These are phyloP conservation scores for Crithidia brevicula DNA, from an alignment of 208 protist species.

Conservation along the genomic window DNA sequence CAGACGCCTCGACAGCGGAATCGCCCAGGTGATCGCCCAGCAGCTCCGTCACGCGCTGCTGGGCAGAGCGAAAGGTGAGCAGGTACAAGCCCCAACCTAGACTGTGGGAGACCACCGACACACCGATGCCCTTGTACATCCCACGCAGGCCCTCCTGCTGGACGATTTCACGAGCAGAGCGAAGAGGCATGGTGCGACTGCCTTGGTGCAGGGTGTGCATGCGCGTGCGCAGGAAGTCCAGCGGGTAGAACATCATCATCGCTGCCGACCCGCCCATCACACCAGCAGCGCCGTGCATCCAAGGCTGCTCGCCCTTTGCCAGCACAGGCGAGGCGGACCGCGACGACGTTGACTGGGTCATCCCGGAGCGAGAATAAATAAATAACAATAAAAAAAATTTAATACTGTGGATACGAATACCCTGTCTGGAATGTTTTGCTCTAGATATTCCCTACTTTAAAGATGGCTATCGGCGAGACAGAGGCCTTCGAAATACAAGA, in stretches of 20 bases:
- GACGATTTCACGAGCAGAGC: slow-evolving; percentile 57
- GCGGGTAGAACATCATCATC: slow-evolving; percentile 83
- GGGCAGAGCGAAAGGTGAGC: slow-evolving; percentile 65
- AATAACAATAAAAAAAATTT: no score
- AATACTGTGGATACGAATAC: no score
- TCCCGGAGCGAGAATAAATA: no score
- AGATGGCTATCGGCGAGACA: no score
- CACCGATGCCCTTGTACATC: slow-evolving; percentile 79
- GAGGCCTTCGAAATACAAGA: neutral
- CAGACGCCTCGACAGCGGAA: slow-evolving; percentile 16
- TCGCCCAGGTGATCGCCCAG: slow-evolving; percentile 18
- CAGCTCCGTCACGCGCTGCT: slow-evolving; percentile 43
- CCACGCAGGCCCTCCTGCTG: slow-evolving; percentile 63
- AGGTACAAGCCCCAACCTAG: slow-evolving; percentile 85
- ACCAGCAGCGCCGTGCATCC: slow-evolving; percentile 77
- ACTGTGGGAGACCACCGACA: slow-evolving; percentile 74
- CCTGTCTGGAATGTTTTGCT: no score
- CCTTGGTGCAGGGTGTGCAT: slow-evolving; percentile 77
- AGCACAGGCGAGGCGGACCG: neutral
- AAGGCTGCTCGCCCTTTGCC: slow-evolving; percentile 42
- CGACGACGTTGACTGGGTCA: no score
- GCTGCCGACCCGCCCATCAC: slow-evolving; percentile 66
- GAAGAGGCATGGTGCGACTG: slow-evolving; percentile 43
- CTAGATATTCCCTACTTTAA: no score
- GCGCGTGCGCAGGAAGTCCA: slow-evolving; percentile 85